Conservation (phyloP, 2,329 filamentous ascomycete species). For the Triangularia verruculosa region DNA sequence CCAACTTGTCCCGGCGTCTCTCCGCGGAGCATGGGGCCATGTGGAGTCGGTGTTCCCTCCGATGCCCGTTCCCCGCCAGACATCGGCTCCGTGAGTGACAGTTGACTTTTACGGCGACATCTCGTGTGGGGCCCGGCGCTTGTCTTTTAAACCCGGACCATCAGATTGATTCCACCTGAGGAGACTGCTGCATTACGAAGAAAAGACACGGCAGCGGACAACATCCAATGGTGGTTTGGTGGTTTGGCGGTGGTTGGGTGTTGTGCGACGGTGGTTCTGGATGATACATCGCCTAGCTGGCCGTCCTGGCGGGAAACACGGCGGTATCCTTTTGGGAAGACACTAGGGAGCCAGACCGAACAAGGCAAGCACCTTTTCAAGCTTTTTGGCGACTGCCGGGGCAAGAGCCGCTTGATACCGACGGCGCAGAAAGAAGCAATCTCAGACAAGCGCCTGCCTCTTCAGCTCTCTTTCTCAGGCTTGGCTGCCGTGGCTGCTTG, state of each 20-base stretch:
- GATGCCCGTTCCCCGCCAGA: background rate
- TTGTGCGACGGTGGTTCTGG: constrained; percentile 23
- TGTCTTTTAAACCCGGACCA: background rate
- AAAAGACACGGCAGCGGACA: background rate
- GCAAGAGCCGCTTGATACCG: background rate
- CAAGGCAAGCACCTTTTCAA: background rate
- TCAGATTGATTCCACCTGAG: background rate
- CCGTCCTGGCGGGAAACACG: background rate
- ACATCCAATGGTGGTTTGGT: background rate
- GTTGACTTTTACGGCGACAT: background rate
- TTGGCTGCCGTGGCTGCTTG: background rate
- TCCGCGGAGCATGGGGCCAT: constrained; percentile 4
- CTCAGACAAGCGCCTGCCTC: constrained; percentile 1
- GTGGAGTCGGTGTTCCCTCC: background rate
- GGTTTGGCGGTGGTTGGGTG: constrained; percentile 12
- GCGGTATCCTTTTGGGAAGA: background rate
- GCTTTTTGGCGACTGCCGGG: background rate
- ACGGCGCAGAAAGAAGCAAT: background rate
- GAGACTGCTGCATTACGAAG: constrained; percentile 3
- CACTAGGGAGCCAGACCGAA: background rate
- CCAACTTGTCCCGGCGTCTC: constrained; percentile 6
- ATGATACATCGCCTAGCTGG: constrained; percentile 13
- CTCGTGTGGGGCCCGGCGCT: background rate
- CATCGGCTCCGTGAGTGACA: background rate
- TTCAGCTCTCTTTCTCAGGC: background rate